Conservation (phyloP, 2,329 filamentous ascomycete species). For the Neocatenulostroma microsporum region DNA sequence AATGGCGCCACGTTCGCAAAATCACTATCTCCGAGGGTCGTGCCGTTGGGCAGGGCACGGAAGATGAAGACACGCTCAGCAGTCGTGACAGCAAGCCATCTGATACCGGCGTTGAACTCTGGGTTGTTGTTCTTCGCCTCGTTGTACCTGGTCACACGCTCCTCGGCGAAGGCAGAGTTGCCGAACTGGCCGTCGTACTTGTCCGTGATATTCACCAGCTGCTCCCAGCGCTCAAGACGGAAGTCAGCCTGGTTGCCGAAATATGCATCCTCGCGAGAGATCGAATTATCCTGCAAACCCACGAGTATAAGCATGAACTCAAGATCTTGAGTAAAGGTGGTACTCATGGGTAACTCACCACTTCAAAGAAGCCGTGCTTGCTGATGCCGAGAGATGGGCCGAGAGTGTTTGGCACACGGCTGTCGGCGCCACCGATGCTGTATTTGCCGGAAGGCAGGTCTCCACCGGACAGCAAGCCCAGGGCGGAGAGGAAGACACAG, state of each 20-base stretch:
- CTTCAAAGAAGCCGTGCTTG: slow-evolving; percentile 24
- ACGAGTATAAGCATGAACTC: too few relatives aligned
- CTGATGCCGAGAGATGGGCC: slow-evolving; percentile 22
- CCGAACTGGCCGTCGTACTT: slow-evolving; percentile 19
- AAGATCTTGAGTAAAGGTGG: too few relatives aligned
- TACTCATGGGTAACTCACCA: too few relatives aligned
- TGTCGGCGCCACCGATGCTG: slow-evolving; percentile 20
- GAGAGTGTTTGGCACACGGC: slow-evolving; percentile 22
- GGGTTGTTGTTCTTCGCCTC: slow-evolving; percentile 23
- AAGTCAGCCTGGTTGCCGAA: slow-evolving; percentile 25
- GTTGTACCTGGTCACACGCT: slow-evolving; percentile 20
- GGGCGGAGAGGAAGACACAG: slow-evolving; percentile 19
- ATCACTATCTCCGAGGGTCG: slow-evolving; percentile 11
- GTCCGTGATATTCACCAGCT: slow-evolving; percentile 16
- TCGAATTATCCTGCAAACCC: slow-evolving; percentile 23
- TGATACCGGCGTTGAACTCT: slow-evolving; percentile 19
- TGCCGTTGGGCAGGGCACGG: slow-evolving; percentile 22
- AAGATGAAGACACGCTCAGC: slow-evolving; percentile 26
- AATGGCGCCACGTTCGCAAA: slow-evolving; percentile 22
- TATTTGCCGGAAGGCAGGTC: slow-evolving; percentile 22
- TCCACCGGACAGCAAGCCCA: slow-evolving; percentile 23
- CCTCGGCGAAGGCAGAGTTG: slow-evolving; percentile 16
- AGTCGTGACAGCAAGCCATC: slow-evolving; percentile 21
- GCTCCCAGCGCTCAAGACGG: slow-evolving; percentile 17
- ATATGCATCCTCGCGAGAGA: slow-evolving; percentile 20